Evolutionary conservation across 192 early-diverging fungal genomes (phyloP), one percentile per base, ranked within the genome.

Genomic region (Paraglomus occultum): DNA sequence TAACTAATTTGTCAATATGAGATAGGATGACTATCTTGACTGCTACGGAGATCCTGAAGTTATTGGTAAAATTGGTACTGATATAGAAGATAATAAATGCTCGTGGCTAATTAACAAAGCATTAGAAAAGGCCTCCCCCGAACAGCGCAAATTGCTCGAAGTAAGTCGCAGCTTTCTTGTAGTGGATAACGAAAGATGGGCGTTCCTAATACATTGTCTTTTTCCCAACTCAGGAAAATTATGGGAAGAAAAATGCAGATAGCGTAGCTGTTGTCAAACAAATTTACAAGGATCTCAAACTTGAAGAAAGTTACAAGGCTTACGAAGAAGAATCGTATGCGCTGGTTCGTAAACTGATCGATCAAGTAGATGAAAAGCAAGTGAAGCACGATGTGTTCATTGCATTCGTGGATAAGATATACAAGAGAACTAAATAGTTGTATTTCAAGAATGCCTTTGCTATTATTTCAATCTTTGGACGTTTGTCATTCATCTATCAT

Each of bases 41-140:
- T 98, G 95, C 84, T 99, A 88, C 71, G 97, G 91, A 69, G 85
- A 82, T 43, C 93, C 95, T 6, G 86, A 84, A 57, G 81, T 92
- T 46, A 98, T 98, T 80, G 97, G 97, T 74, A 99, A 99, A 86
- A 94, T 99, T 79, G 97, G 97, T 51, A 99, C 97, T 38, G 97
- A 99, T 76, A 99, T 99, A 58, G 90, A 97, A 82, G 96, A 97
- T 80, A 99, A 99, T 89, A 99, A 99, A 87, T 99, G 97, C 82
- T 93, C 90, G 17, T 99, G 97, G 97, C 80, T 97, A 67, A 91
- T 99, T 72, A 94, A 95, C 71, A 90, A 95, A 80, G 96, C 96
- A 1, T 84, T 99, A 20, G 81, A 78, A 70, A 84, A 80, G 53
- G 89, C 85, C 53, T 83, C 78, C n/a, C 77, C 89, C 46, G 93